Base-by-base conservation (phyloP, 768 basidiomycete species). In the Austroboletus festivus region DNA sequence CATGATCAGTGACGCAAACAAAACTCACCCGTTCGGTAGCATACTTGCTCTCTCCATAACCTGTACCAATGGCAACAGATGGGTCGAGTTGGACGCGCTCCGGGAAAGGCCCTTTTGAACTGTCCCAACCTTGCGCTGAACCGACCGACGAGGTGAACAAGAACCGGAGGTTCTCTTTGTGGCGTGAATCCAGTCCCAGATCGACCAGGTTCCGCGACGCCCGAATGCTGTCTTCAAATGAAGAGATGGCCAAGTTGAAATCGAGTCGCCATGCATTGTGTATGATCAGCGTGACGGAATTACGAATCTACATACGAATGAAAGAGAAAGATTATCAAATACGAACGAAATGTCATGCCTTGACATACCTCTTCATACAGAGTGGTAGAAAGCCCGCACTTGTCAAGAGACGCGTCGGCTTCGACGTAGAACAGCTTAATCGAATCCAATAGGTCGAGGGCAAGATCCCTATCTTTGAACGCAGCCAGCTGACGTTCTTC, bases 1-100 rank as follows among this genome's bases (percentile, higher is more conserved):
- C 9, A 3, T 4, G 31, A 7, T 8, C 31, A 8, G 7, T 15
- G 4, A 6, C 40, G 9, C 22, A 23, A 15, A 11, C 3, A 21
- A 11, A 28, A 53, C 71, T 19, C 38, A 69, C 65, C 40, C 69
- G 56, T 58, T 78, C 76, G 0, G 70, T 54, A 4, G 71, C 51
- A 50, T 73, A 79, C 56, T 81, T 81, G 1, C 67, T 58, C 48
- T 77, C 76, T 11, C 73, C 67, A 41, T 80, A 80, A 0, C 78
- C 79, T 15, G 49, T 53, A 1, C 73, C 73, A 3, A 67, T 43
- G 1, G 74, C 70, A 15, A 68, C 53, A 3, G 54, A 44, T 0
- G 71, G 57, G 18, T 73, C 64, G 0, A 58, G 50, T 2, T 68
- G 44, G 0, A 65, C 56, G 20, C 68, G 68, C 48, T 76, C 72